Percentiles rank a stretch among this genome's conserved stretches.
Evolutionary conservation across 2,329 filamentous ascomycete species (phyloP).

Genomic region (Botrytis deweyae): DNA sequence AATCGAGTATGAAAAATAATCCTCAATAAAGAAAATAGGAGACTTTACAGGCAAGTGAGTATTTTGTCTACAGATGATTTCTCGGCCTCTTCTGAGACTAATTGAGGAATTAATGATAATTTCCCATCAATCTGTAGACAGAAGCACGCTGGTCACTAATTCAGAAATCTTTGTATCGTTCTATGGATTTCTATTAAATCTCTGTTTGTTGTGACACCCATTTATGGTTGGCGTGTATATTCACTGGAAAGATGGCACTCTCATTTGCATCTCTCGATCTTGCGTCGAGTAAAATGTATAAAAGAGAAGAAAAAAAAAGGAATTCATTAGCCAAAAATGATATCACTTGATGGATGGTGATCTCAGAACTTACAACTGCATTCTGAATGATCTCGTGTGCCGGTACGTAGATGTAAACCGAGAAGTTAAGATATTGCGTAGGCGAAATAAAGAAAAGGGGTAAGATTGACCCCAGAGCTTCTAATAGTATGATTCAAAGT

Average conservation of each 20-base stretch:
- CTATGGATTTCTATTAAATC: neutral
- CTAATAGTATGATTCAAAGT: neutral
- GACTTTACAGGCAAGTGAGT: too few relatives aligned
- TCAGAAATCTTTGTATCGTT: neutral
- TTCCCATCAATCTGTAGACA: neutral
- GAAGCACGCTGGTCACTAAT: neutral
- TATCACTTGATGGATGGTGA: neutral
- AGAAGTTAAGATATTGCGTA: neutral
- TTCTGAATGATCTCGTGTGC: neutral
- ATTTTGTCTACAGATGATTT: too few relatives aligned
- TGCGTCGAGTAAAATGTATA: neutral
- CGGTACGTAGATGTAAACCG: neutral
- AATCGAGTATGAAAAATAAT: too few relatives aligned
- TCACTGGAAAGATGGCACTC: neutral
- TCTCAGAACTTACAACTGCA: fast-evolving
- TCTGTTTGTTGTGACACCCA: neutral
- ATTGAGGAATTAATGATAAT: too few relatives aligned
- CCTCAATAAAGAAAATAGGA: too few relatives aligned
- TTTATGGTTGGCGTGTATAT: neutral
- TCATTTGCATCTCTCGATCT: neutral
- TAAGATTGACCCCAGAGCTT: neutral
- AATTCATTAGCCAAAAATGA: neutral
- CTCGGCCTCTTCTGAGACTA: too few relatives aligned
- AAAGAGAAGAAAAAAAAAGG: too few relatives aligned
- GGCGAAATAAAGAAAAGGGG: neutral